phyloP scores from a whole-genome alignment of 2,329 filamentous ascomycete species.

The Sporothrix schenckii region DNA sequence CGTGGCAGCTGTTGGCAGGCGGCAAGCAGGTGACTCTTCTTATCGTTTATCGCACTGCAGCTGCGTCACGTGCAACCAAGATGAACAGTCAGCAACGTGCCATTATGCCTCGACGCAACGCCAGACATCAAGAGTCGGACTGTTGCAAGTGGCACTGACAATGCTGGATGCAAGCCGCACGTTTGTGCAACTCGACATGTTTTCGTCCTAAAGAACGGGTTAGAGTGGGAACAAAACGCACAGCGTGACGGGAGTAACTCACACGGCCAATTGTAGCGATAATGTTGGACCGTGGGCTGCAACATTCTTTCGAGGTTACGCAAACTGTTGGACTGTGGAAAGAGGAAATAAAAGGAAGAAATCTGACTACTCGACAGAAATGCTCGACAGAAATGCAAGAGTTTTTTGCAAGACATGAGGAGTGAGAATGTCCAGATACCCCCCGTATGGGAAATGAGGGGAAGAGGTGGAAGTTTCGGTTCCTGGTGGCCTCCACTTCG shows the following conservation, averaged over 20 bases:
- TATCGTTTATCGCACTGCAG: not conserved
- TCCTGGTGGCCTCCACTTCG: constrained; percentile 8
- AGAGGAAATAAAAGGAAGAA: not conserved
- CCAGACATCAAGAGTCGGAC: not conserved
- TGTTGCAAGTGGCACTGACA: not conserved
- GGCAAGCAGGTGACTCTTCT: not conserved
- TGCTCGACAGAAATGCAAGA: not conserved
- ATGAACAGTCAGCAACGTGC: too few species aligned
- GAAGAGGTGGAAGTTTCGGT: not conserved
- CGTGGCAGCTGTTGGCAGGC: constrained; percentile 11
- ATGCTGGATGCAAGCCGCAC: not conserved
- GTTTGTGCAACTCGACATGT: not conserved
- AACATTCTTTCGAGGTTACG: not conserved
- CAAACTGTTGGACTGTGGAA: not conserved
- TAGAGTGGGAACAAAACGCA: not conserved
- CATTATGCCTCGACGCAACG: not conserved
- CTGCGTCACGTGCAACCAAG: not conserved
- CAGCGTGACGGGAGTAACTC: not conserved
- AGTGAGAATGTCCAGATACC: not conserved
- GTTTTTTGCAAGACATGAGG: not conserved
- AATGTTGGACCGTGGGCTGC: not conserved
- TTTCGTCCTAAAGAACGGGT: not conserved
- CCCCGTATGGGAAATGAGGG: constrained; percentile 11
- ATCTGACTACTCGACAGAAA: too few species aligned
- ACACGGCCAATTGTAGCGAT: not conserved